Base-by-base conservation (phyloP, 2,329 filamentous ascomycete genomes). In the Aspergillus spinulosporus region DNA sequence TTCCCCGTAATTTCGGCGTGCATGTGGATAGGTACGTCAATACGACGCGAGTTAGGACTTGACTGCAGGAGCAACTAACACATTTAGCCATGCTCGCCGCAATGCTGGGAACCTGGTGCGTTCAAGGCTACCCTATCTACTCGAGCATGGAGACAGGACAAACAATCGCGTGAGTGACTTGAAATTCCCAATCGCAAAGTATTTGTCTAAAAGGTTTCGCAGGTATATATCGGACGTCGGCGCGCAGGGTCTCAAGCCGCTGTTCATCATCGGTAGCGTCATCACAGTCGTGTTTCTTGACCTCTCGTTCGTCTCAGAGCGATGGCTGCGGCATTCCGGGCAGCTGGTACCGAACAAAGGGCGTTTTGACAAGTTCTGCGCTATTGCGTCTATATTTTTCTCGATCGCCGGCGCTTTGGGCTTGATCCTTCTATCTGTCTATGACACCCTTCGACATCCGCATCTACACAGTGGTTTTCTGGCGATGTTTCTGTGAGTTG, bases 261-360 rank as follows among this genome's bases (percentile, higher is more conserved):
- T 87, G 36, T 88, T 88, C 72, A 84, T 88, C 59, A 76, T 82
- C 36, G 84, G 84, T 58, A 79, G 78, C 62, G 75, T 77, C 0
- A 75, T 85, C 28, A 92, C 89, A 4, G 88, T 90, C 21, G 78
- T 95, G 48, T 87, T 89, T 59, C 87, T 99, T 67, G 89, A 96
- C 75, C 74, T 90, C 6, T 85, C 88, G 28, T 94, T 99, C 69
- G 73, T 89, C 52, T 79, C 88, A 11, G 93, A 97, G 76, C 86
- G 92, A 59, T 94, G 87, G 84, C 81, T 97, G 50, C 87, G 93
- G 45, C 92, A 97, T 74, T 81, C 79, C 21, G 90, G 91, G 6
- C 87, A 90, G 11, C 81, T 97, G 31, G 84, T 87, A 2, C 88
- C 84, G 60, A 96, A 97, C 74, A 84, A 73, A 60, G 68, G 74